Evolutionary conservation across 805 yeast species (phyloP).

Genomic region (Wickerhamomyces chambardii): DNA sequence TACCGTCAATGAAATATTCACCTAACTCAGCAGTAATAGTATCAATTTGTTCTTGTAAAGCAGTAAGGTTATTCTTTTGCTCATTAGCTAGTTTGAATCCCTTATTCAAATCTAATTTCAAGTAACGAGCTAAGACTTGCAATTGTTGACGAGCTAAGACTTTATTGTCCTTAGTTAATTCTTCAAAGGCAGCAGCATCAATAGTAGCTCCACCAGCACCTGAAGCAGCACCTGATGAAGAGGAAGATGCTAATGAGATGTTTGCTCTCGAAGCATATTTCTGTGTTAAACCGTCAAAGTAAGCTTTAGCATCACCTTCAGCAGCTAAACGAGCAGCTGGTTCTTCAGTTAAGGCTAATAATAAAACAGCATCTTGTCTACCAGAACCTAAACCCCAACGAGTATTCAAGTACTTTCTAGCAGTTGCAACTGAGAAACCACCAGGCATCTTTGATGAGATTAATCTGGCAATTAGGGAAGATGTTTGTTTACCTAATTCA

Average conservation of each 20-base stretch:
- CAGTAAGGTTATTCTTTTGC: constrained; percentile 71
- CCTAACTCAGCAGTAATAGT: constrained; percentile 69
- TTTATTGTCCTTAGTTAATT: constrained; percentile 37
- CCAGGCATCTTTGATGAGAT: constrained; percentile 99
- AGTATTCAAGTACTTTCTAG: constrained; percentile 85
- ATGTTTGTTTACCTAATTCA: constrained; percentile 86
- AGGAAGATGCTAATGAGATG: constrained; percentile 59
- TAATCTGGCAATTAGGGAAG: constrained; percentile 81
- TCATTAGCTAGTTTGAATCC: constrained; percentile 81
- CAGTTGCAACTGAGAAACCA: constrained; percentile 88
- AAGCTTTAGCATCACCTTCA: constrained; percentile 87
- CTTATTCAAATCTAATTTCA: constrained; percentile 83
- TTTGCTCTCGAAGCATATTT: constrained; percentile 84
- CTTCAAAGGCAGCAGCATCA: constrained; percentile 93
- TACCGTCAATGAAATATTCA: constrained; percentile 88
- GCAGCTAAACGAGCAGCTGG: constrained; percentile 83
- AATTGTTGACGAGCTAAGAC: constrained; percentile 46
- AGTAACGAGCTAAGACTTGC: constrained; percentile 90
- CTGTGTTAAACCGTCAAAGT: constrained; percentile 72
- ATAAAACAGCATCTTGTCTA: constrained; percentile 86
- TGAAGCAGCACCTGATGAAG: constrained; percentile 40
- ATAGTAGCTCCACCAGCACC: constrained; percentile 79
- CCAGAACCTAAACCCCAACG: constrained; percentile 92
- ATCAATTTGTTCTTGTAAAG: constrained; percentile 85
- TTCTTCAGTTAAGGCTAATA: constrained; percentile 79